phyloP scores from a whole-genome alignment of 306 rosid species.

The Vicia sativa region DNA sequence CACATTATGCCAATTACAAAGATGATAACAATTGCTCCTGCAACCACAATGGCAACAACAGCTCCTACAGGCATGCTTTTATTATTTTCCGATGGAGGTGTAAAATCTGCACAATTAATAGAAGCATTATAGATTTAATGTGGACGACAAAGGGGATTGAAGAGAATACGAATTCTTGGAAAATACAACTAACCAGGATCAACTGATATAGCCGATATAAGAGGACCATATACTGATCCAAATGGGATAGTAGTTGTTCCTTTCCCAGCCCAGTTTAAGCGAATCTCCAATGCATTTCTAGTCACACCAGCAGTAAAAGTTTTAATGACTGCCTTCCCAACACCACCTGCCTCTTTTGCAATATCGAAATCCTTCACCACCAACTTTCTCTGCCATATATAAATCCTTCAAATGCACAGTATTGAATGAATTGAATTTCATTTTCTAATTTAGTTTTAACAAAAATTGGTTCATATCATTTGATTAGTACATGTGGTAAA shows the following conservation, averaged over 20 bases:
- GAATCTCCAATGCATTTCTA: slow-evolving; percentile 34
- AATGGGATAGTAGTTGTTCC: slow-evolving; percentile 55
- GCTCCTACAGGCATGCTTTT: slow-evolving; percentile 31
- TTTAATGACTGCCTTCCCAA: slow-evolving; percentile 22
- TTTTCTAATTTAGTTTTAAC: background rate
- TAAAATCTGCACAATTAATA: slow-evolving; percentile 38
- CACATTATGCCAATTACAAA: slow-evolving; percentile 40
- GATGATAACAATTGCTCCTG: slow-evolving; percentile 40
- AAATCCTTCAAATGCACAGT: no score
- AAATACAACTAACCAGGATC: slow-evolving; percentile 10
- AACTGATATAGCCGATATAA: slow-evolving; percentile 47
- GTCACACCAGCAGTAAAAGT: slow-evolving; percentile 16
- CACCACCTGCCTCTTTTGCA: slow-evolving; percentile 48
- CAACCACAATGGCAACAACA: slow-evolving; percentile 50
- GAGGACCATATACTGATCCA: slow-evolving; percentile 48
- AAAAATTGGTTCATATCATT: background rate
- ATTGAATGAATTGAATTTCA: slow-evolving; percentile 2
- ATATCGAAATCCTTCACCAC: slow-evolving; percentile 43
- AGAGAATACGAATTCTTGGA: background rate
- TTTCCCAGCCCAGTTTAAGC: slow-evolving; percentile 43
- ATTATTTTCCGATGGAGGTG: slow-evolving; percentile 35
- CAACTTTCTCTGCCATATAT: slow-evolving; percentile 31
- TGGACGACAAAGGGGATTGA: background rate
- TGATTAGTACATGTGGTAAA: no score
- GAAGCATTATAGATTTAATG: background rate